These are phyloP conservation scores for Priceomyces melissophilus DNA, from an alignment of 805 yeast genomes.

Conservation along the genomic window DNA sequence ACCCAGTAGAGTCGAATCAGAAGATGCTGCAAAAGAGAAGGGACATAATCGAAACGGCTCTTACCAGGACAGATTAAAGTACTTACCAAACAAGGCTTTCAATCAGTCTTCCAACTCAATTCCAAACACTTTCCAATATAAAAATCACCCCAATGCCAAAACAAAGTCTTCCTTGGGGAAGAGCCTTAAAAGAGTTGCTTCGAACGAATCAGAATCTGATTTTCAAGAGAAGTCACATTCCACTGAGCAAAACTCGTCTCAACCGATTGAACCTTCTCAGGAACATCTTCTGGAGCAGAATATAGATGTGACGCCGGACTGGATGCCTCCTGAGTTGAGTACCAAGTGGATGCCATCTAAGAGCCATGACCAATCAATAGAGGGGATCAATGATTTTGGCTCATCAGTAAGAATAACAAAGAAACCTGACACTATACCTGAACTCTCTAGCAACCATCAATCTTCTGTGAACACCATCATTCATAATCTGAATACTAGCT, in stretches of 20 bases:
- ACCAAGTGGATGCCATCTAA: conserved; percentile 28
- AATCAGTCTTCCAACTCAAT: conserved; percentile 25
- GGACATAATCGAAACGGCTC: conserved; percentile 2
- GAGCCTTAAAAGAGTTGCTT: not conserved
- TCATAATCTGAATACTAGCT: conserved; percentile 21
- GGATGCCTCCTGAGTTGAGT: conserved; percentile 41
- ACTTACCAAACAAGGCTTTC: conserved; percentile 31
- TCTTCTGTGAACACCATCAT: conserved; percentile 28
- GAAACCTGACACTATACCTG: conserved; percentile 2
- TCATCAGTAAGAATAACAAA: conserved; percentile 17
- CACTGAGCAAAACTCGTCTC: conserved; percentile 11
- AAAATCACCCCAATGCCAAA: conserved; percentile 43
- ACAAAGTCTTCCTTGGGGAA: conserved; percentile 31
- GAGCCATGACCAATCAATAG: conserved; percentile 4
- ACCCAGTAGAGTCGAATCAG: not conserved
- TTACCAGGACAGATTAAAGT: conserved; percentile 32
- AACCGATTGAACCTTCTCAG: conserved; percentile 20
- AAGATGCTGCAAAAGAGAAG: conserved; percentile 1
- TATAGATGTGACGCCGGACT: conserved; percentile 28
- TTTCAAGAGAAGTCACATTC: conserved; percentile 2
- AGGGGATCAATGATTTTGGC: conserved; percentile 12
- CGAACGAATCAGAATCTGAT: conserved; percentile 4
- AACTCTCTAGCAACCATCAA: conserved; percentile 14
- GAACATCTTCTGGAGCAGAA: conserved; percentile 7
- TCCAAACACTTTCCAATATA: conserved; percentile 43